phyloP scores from a whole-genome alignment of 179 eudicot genomes.

The Gypsophila paniculata region DNA sequence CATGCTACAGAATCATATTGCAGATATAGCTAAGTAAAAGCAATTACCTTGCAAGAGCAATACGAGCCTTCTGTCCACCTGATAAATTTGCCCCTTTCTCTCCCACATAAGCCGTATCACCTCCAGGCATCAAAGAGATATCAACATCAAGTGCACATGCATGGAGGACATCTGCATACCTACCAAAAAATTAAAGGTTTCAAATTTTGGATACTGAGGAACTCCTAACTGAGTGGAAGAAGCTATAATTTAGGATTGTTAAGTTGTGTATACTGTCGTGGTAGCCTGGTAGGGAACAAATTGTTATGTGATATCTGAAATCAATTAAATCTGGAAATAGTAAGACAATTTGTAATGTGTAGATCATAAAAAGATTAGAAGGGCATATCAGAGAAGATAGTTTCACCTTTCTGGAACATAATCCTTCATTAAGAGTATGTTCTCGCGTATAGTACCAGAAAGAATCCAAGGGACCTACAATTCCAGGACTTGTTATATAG shows the following conservation, averaged over 20 bases:
- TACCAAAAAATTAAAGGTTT: slow-evolving; percentile 29
- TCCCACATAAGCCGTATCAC: slow-evolving; percentile 77
- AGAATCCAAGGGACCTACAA: slow-evolving; percentile 89
- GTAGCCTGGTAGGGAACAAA: not conserved
- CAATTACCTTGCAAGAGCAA: slow-evolving; percentile 82
- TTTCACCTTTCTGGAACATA: slow-evolving; percentile 61
- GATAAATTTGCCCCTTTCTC: slow-evolving; percentile 88
- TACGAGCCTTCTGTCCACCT: slow-evolving; percentile 95
- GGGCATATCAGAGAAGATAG: not conserved
- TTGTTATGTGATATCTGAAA: not conserved
- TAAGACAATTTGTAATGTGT: not conserved
- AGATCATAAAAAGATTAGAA: not conserved
- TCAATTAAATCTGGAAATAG: not conserved
- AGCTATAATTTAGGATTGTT: slow-evolving; percentile 6
- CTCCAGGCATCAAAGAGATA: slow-evolving; percentile 69
- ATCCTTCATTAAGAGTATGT: slow-evolving; percentile 70
- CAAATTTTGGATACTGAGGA: slow-evolving; percentile 18
- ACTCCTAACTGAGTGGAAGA: not conserved
- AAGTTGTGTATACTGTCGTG: not conserved
- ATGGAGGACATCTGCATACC: slow-evolving; percentile 62
- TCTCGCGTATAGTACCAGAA: slow-evolving; percentile 82
- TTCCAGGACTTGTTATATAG: slow-evolving; percentile 13
- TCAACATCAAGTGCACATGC: slow-evolving; percentile 85
- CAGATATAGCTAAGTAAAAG: slow-evolving; percentile 4
- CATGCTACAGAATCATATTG: slow-evolving; percentile 1